Evolutionary conservation across 2,329 filamentous ascomycete species (phyloP), one percentile per base, ranked within the genome.

Genomic region (Pseudogymnoascus sp.): DNA sequence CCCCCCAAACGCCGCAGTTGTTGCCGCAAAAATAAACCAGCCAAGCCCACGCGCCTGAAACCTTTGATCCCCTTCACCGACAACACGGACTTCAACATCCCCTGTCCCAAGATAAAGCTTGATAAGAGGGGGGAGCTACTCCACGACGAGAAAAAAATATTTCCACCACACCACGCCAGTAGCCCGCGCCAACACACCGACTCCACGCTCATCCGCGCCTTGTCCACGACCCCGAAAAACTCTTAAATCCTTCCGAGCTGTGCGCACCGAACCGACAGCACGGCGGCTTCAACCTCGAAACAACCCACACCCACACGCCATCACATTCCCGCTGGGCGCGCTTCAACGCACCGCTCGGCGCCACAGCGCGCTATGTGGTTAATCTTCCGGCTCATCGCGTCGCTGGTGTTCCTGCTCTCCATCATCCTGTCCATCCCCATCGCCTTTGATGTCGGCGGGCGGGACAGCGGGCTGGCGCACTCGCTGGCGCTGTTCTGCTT

Each of bases 401-500:
- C 91, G 77, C 81, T 88, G 73, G 77, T 91, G 77, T 97, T 97
- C 78, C 86, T 97, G 70, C 83, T 92, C 77, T 90, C 90, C 77
- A 92, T 97, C 75, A 87, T 97, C 73, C 89, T 97, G 73, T 96
- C 92, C 66, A 94, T 99, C 74, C 94, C 94, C 65, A 87, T 99
- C 73, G 91, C 93, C 71, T 97, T 97, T 79, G 94, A 99, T 84
- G 93, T 97, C 72, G 94, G 94, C 74, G 94, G 94, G 66, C 88
- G 91, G 71, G 92, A 94, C 70, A 96, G 92, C 72, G 94, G 94
- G 64, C 82, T 99, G 72, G 93, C 92, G 66, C 97, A 95, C 79
- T 97, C 92, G 73, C 83, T 97, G 61, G 86, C 90, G 58, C 84
- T 97, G 62, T 92, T 93, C 69, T 81, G 83, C 70, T 97, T 95